Base-by-base conservation (phyloP, 176 grass and related monocot species). In the Neostapfia colusana region DNA sequence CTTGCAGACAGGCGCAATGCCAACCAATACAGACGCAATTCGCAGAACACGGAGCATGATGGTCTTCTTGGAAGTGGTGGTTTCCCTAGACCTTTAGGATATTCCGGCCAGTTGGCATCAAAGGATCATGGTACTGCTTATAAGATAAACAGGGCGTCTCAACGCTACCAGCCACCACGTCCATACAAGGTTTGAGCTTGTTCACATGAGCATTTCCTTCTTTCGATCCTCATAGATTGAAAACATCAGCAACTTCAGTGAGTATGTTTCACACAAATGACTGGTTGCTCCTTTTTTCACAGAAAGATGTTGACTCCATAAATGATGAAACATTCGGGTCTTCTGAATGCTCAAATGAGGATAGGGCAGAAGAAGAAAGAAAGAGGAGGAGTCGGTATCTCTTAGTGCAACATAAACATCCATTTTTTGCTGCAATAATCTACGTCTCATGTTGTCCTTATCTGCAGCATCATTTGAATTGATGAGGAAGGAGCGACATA, bases 281-380 rank as follows among this genome's bases (percentile, higher is more conserved):
- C 83, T 92, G 91, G 84, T 89, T 79, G 69, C 54, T 71, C 80
- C 85, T 85, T 92, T 85, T 92, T 76, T 26, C 74, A 18, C 83
- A 74, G 66, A 92, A 81, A 88, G 82, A 95, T 84, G 37, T 86
- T 83, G 96, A 99, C 72, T 70, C 89, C 67, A 75, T 88, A 43
- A 99, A 99, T 6, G 92, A 99, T 79, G 96, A 99, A 77, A 99
- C 96, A 61, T 99, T 99, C 90, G 96, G 92, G 16, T 90, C 85
- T 73, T 81, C 56, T 56, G 87, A 95, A 77, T 84, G 25, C 65
- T 92, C 95, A 76, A 88, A 63, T 76, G 81, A 90, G 25, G 95
- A 95, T 53, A 99, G 80, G 85, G 85, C 69, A 82, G 96, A 95
- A 81, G 95, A 98, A 88, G 94, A 97, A 85, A 75, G 65, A 77